Percentiles rank a stretch among this genome's conserved stretches.
phyloP scores from a whole-genome alignment of 345 rosid species.

The Euphorbia tirucalli region DNA sequence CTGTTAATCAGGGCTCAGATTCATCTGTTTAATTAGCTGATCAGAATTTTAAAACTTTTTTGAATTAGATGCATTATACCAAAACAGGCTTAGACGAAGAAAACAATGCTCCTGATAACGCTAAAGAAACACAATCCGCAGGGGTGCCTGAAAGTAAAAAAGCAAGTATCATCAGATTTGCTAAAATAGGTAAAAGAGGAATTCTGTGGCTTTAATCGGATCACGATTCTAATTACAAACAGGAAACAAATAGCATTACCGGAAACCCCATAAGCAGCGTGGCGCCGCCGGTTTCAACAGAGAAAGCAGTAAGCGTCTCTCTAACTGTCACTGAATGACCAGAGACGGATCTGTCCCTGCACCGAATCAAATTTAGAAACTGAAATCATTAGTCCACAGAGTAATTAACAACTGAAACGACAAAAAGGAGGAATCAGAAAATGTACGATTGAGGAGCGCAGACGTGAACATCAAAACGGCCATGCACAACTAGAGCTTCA shows the following conservation, averaged over 20 bases:
- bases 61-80: slow-evolving; percentile 1
- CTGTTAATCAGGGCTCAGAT: neutral
- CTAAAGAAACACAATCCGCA: slow-evolving; percentile 26
- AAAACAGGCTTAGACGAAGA: slow-evolving; percentile 23
- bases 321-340: slow-evolving; percentile 22
- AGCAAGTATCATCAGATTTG: neutral
- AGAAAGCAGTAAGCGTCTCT: slow-evolving; percentile 16
- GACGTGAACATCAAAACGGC: slow-evolving; percentile 29
- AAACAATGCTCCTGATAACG: slow-evolving; percentile 23
- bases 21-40: neutral
- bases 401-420: neutral
- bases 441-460: slow-evolving; percentile 46
- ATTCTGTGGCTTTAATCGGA: no score
- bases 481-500: slow-evolving; percentile 27
- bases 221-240: neutral
- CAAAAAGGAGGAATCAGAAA: neutral
- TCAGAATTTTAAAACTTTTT: neutral
- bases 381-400: neutral
- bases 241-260: slow-evolving; percentile 1
- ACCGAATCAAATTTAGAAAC: neutral
- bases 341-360: slow-evolving; percentile 21
- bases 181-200: no score
- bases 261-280: slow-evolving; percentile 24
- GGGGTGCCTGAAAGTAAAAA: slow-evolving; percentile 22
- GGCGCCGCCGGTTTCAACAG: slow-evolving; percentile 15